Conservation (phyloP, 805 yeast species). For the Candida tibetensis region DNA sequence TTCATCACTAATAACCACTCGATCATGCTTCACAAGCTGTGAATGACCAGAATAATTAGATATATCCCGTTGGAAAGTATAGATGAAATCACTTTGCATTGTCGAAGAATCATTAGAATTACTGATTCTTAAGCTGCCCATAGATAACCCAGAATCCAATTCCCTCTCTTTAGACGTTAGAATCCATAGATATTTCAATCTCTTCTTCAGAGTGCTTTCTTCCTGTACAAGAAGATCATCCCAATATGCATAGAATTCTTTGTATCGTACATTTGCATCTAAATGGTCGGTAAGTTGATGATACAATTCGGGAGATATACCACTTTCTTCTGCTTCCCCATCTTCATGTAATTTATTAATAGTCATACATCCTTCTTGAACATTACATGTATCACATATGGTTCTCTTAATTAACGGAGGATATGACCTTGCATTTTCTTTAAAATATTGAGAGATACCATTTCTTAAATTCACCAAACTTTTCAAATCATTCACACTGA, state of each 20-base stretch:
- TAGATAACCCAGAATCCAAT: slow-evolving; percentile 52
- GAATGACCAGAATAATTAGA: slow-evolving; percentile 22
- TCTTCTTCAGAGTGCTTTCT: slow-evolving; percentile 52
- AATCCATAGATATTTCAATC: slow-evolving; percentile 69
- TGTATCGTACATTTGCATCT: slow-evolving; percentile 36
- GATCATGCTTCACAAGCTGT: slow-evolving; percentile 58
- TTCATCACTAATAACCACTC: slow-evolving; percentile 76
- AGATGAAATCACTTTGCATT: slow-evolving; percentile 33
- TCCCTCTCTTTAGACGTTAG: slow-evolving; percentile 60
- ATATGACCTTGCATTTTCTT: slow-evolving; percentile 46
- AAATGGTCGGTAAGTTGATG: slow-evolving; percentile 52
- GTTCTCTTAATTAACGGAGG: slow-evolving; percentile 55
- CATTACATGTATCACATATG: slow-evolving; percentile 60
- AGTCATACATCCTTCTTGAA: slow-evolving; percentile 60
- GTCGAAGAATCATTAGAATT: slow-evolving; percentile 20
- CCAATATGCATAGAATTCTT: slow-evolving; percentile 68
- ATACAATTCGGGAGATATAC: slow-evolving; percentile 48
- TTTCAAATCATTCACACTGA: slow-evolving; percentile 55
- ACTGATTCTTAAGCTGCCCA: slow-evolving; percentile 49
- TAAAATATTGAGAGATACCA: slow-evolving; percentile 56
- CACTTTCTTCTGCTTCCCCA: slow-evolving; percentile 55
- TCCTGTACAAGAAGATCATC: slow-evolving; percentile 70
- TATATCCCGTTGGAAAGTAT: slow-evolving; percentile 45
- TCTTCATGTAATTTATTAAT: slow-evolving; percentile 56
- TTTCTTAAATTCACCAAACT: slow-evolving; percentile 73